phyloP scores from a whole-genome alignment of 75 land plant species.

The Pinus albicaulis region DNA sequence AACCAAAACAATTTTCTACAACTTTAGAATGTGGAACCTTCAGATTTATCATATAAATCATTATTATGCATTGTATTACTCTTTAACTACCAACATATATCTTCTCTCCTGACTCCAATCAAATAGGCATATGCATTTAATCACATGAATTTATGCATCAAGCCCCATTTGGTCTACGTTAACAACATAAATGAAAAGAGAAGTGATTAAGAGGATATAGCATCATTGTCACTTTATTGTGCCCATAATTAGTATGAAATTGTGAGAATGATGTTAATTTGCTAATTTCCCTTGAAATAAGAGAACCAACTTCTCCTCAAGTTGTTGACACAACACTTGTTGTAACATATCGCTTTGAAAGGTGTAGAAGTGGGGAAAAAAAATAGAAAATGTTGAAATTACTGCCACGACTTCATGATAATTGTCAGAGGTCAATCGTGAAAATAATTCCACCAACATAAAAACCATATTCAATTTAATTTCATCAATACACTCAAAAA shows the following conservation, averaged over 20 bases:
- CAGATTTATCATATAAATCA: too few relatives aligned
- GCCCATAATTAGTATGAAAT: background rate
- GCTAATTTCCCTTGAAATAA: slow-evolving; percentile 73
- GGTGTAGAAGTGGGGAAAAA: slow-evolving; percentile 92
- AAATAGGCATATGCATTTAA: background rate
- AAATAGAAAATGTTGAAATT: slow-evolving; percentile 77
- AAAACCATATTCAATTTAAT: slow-evolving; percentile 82
- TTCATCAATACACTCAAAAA: slow-evolving; percentile 43
- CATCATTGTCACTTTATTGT: background rate
- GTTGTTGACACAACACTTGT: slow-evolving; percentile 93
- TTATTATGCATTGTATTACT: too few relatives aligned
- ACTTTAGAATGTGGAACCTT: too few relatives aligned
- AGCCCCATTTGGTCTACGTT: background rate
- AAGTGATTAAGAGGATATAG: background rate
- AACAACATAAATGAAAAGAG: background rate
- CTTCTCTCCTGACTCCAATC: background rate
- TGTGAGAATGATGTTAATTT: slow-evolving; percentile 31
- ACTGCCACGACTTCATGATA: slow-evolving; percentile 81
- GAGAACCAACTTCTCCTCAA: slow-evolving; percentile 88
- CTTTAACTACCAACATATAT: background rate
- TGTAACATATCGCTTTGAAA: slow-evolving; percentile 86
- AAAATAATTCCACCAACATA: slow-evolving; percentile 89
- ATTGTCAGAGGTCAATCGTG: slow-evolving; percentile 86
- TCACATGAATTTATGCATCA: background rate
- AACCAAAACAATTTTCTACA: too few relatives aligned